Evolutionary conservation across 352 stramenopile genomes (phyloP).

Genomic region (Phytophthora colocasiae): DNA sequence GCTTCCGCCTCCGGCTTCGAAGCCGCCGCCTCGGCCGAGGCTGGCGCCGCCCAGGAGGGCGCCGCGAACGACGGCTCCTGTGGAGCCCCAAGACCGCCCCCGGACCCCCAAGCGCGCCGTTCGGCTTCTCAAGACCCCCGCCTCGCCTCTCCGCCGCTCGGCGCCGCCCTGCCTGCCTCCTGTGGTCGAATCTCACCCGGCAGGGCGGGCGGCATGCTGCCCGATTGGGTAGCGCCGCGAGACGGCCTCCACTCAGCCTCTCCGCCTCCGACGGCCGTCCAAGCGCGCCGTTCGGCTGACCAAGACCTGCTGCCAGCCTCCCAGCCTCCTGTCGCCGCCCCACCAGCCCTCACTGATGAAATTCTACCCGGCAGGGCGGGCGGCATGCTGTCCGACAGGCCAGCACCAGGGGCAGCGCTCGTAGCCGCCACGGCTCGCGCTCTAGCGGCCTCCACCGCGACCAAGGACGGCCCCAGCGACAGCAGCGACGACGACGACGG

Average conservation of each 20-base stretch:
- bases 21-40: not conserved
- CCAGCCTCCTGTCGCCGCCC: not conserved
- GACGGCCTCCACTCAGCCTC: no score
- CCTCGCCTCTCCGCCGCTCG: no score
- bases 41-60: not conserved
- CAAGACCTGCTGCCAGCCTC: not conserved
- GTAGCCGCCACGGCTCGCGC: no score
- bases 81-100: no score
- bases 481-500: no score
- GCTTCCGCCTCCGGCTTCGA: not conserved
- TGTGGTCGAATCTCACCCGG: not conserved
- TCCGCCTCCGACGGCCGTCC: no score
- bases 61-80: not conserved
- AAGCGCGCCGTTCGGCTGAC: no score
- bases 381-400: not conserved
- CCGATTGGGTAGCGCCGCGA: not conserved
- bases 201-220: constrained; percentile 12
- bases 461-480: no score
- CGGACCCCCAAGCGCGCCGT: not conserved
- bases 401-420: no score
- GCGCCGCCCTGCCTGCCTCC: not conserved
- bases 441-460: no score
- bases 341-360: no score
- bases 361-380: no score
- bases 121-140: not conserved